Evolutionary conservation across 768 basidiomycete genomes (phyloP), one percentile per base, ranked within the genome.

Genomic region (Podaxis sp.): DNA sequence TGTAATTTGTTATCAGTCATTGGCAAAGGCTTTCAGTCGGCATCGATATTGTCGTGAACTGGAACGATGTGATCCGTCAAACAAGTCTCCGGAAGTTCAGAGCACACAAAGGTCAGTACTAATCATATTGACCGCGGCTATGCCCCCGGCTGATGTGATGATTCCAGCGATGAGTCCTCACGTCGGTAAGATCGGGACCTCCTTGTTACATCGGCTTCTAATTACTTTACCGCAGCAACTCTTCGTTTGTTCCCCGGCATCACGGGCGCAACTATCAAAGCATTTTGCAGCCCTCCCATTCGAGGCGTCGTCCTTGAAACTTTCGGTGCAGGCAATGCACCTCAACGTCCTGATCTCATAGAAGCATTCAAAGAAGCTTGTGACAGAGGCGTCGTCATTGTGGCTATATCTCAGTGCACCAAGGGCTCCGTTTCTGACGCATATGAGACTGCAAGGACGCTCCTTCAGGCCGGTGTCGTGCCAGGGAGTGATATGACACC

Each of bases 401-500:
- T 98, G 42, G 93, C 95, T 11, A 95, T 97, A 55, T 88, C 93
- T 0, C 96, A 98, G 69, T 97, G 96, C 70, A 71, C 86, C 15
- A 94, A 89, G 72, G 96, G 96, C 7, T 82, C 89, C 3, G 95
- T 98, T 8, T 90, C 89, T 8, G 87, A 90, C 68, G 87, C 88
- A 15, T 96, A 96, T 67, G 87, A 91, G 75, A 89, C 90, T 12
- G 93, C 91, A 3, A 79, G 88, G 66, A 82, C 84, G 2, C 78
- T 95, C 22, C 76, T 87, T 38, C 81, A 85, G 52, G 82, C 78
- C n/a, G 94, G 95, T 0, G 88, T 96, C 19, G 84, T 95, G 12
- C 82, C 92, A 0, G 95, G 95, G 5, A 86, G 85, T 28, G 95
- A 97, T 73, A 96, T 96, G 95, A 97, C 95, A 1, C 92, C 94